Base-by-base conservation (phyloP, 106 monocot species). In the Posidonia australis region DNA sequence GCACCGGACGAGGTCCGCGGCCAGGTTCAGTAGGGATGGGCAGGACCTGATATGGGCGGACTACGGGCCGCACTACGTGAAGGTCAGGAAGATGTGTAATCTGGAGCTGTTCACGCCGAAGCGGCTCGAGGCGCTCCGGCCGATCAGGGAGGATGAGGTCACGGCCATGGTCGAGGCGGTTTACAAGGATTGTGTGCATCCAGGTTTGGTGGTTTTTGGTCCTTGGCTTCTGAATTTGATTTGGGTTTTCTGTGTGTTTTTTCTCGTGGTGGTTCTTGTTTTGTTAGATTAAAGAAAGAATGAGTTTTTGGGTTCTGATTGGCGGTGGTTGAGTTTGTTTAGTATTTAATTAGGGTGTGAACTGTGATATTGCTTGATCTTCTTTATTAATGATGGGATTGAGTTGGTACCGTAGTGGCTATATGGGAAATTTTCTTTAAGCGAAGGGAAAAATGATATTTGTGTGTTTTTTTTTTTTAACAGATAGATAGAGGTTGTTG, bases 131-230 rank as follows among this genome's bases (percentile, higher is more conserved):
- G 78, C 74, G 9, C 72, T 96, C 66, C 68, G 96, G 19, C 84
- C 96, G 36, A 82, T 90, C 54, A 42, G 96, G 51, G 96, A 96
- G 62, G 96, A 90, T 22, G 96, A 90, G 79, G 90, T 96, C 70
- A 90, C 90, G 22, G 96, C 96, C 70, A 96, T 96, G 96, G 90
- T 96, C 13, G 79, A 87, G 51, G 84, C 90, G 32, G 65, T 90
- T 66, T 82, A 76, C 70, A 54, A 62, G 12, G 63, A 80, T 30
- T 78, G 71, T 70, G 76, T 77, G 17, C 57, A 31, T n/a, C 63
- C 62, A 13, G 89, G 94, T 90, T 68, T 1, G 45, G 2, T 36
- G 36, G 2, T 36, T 7, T 36, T 36, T 7, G 7, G 7, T 36
- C 7, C 36, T 36, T 7, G 5, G 5, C 2, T 36, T 36, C 2